Conservation (phyloP, 208 protist species). For the Novymonas esmeraldas region DNA sequence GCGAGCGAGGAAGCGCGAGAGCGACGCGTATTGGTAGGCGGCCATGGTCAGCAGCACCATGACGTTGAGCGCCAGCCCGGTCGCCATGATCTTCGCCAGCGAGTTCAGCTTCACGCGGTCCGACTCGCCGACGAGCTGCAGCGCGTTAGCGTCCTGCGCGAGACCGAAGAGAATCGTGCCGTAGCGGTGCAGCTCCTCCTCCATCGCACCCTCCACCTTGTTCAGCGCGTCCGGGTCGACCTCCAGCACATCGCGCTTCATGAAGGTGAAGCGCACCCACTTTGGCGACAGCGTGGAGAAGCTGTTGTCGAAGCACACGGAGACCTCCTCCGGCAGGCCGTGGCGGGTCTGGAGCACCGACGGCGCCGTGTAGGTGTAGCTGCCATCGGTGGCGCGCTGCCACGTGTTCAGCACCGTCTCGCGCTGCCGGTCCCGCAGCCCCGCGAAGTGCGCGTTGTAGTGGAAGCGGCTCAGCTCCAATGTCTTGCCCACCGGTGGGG, state of each 20-base stretch:
- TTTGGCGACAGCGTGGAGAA: conserved; percentile 67
- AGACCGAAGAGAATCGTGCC: conserved; percentile 54
- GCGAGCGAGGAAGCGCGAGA: conserved; percentile 55
- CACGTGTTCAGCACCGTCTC: conserved; percentile 55
- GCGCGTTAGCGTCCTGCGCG: conserved; percentile 38
- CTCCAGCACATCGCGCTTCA: conserved; percentile 60
- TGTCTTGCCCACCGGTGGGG: conserved; percentile 38
- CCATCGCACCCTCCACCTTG: conserved; percentile 54
- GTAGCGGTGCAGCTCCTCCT: conserved; percentile 56
- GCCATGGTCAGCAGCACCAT: conserved; percentile 58
- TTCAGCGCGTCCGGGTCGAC: conserved; percentile 45
- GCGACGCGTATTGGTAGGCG: conserved; percentile 52
- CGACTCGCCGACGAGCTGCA: conserved; percentile 48
- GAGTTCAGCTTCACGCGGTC: conserved; percentile 54
- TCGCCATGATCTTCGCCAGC: conserved; percentile 43
- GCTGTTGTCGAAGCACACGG: conserved; percentile 73
- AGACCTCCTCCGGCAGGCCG: conserved; percentile 64
- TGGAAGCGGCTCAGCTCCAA: conserved; percentile 42
- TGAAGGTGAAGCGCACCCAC: conserved; percentile 62
- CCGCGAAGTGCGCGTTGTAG: conserved; percentile 41
- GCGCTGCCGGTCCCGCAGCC: conserved; percentile 35
- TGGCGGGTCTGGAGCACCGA: conserved; percentile 51
- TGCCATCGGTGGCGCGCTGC: conserved; percentile 55
- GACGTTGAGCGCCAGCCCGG: conserved; percentile 51
- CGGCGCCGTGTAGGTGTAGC: conserved; percentile 67